Conservation (phyloP, 2,329 filamentous ascomycete genomes). For the Claviceps sp. region DNA sequence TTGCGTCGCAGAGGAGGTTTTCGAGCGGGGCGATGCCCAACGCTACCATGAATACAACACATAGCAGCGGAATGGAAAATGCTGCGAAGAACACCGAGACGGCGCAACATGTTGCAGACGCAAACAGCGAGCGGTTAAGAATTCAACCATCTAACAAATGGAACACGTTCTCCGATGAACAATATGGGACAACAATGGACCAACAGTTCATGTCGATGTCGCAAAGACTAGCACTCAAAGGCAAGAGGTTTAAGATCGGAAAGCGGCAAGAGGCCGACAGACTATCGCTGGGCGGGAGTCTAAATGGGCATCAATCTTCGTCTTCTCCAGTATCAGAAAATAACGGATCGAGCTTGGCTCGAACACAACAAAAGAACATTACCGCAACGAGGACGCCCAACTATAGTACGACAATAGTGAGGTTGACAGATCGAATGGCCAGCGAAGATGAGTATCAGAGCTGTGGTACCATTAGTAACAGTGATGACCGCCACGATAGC, state of each 20-base stretch:
- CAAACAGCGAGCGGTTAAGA: background rate
- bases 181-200: constrained; percentile 4
- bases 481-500: constrained; percentile 9
- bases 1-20: background rate
- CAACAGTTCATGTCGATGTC: constrained; percentile 38
- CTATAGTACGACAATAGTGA: constrained; percentile 6
- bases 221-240: constrained; percentile 40
- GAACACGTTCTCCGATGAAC: background rate
- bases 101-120: background rate
- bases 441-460: constrained; percentile 3
- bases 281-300: background rate
- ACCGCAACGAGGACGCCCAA: background rate
- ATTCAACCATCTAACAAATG: background rate
- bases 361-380: background rate
- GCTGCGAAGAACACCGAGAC: background rate
- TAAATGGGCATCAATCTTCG: background rate
- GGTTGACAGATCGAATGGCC: constrained; percentile 6
- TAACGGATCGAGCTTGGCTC: background rate
- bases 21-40: background rate
- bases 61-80: background rate
- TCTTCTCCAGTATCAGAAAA: background rate
- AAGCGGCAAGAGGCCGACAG: constrained; percentile 16
- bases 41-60: background rate
- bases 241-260: constrained; percentile 40
- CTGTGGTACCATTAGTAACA: background rate